Evolutionary conservation across 2,329 filamentous ascomycete species (phyloP), one percentile per base, ranked within the genome.

Genomic region (Fusarium euwallaceae): DNA sequence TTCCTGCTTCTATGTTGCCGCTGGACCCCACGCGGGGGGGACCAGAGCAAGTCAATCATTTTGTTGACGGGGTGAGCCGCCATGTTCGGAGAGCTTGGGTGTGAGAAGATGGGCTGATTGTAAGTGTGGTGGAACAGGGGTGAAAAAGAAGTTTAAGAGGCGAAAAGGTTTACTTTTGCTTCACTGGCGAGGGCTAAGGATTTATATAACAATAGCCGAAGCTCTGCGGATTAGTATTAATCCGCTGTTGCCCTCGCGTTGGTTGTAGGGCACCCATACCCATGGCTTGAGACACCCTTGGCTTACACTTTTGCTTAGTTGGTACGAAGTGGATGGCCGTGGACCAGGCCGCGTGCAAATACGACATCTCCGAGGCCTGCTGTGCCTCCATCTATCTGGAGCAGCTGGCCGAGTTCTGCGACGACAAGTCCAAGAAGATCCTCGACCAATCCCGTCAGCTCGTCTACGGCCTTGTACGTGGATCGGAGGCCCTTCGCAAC

Each of bases 11-110:
- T 41, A 24, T 24, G 10, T 32, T 32, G 32, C 55, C 34, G 37
- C 66, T 69, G 48, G 45, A 51, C 10, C 29, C 55, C 61, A 22
- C 27, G 66, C 16, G 66, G 66, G 37, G 61, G 53, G 17, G 4
- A 22, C 66, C 53, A 69, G 10, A 69, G 12, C 2, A 61, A 16
- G 16, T 48, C 34, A n/a, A 69, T 69, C 55, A 69, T 69, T 41
- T 65, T 22, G 36, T 37, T n/a, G 51, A 67, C 17, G 10, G 3
- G 14, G 59, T 51, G 20, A 60, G 22, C 34, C 29, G 17, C 34
- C 37, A 67, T 67, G 59, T 55, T 66, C 5, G 3, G 11, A 60
- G 36, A 36, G 10, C 39, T 27, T 32, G 16, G 10, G 12, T 60
- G 5, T 41, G 22, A 41, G 36, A 6, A 8, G 27, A 34, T 32